Conservation (phyloP, 345 rosid genomes). For the Raphanus sativus region DNA sequence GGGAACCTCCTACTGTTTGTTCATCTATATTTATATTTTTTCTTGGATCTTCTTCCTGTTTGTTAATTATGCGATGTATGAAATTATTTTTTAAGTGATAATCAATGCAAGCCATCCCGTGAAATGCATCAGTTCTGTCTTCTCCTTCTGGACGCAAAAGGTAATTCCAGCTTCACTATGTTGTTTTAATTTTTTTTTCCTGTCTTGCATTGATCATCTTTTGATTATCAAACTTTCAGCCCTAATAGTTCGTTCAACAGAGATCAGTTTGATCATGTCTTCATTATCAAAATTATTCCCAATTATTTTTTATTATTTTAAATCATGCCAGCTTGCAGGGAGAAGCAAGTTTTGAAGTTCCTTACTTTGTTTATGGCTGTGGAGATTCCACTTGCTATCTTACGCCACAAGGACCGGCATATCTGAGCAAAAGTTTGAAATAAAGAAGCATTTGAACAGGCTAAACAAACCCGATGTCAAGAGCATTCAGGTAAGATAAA, state of each 20-base stretch:
- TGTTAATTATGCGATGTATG: no score
- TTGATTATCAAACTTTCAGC: neutral
- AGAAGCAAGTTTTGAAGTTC: conserved; percentile 31
- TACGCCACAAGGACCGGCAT: conserved; percentile 59
- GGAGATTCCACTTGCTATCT: conserved; percentile 45
- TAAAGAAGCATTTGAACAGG: conserved; percentile 78
- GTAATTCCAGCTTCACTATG: neutral
- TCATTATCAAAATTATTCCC: neutral
- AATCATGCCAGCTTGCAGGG: conserved; percentile 22
- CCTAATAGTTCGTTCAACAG: neutral
- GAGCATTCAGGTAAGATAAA: conserved; percentile 60
- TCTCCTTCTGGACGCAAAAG: neutral
- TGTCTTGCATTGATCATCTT: neutral
- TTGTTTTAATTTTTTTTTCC: neutral
- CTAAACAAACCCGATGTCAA: conserved; percentile 82
- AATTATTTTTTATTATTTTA: neutral
- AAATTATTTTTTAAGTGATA: no score
- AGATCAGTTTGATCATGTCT: neutral
- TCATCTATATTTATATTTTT: no score
- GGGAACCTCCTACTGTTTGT: no score
- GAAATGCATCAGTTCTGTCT: neutral
- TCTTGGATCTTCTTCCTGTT: no score
- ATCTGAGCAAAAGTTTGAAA: conserved; percentile 67
- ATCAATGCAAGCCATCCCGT: neutral
- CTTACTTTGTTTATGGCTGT: conserved; percentile 44